Base-by-base conservation (phyloP, 371 early-diverging fungal species). In the Entomophthora muscae region DNA sequence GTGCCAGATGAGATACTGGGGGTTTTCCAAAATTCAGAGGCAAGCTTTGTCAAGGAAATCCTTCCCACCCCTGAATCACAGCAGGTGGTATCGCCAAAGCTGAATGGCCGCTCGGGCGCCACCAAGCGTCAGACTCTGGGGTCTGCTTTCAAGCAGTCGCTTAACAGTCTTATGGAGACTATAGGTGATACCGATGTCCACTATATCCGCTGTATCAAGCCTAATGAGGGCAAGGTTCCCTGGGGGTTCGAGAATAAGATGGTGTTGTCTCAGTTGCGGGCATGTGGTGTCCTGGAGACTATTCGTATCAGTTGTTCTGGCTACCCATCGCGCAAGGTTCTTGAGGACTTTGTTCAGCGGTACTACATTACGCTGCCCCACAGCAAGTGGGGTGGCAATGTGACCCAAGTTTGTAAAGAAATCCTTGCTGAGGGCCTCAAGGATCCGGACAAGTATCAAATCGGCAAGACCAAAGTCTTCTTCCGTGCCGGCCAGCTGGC, bases 261-360 rank as follows among this genome's bases (percentile, higher is more conserved):
- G 84, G 95, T 99, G 13, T 76, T 99, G 3, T 75, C 88, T 30
- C 99, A 99, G 76, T 72, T 99, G 57, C 85, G 94, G 62, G 99
- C 99, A 42, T 99, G 99, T 77, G 99, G 99, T 83, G 98, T 99
- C 21, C 71, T 99, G 28, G 99, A 99, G 75, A 99, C 99, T 0
- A 98, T 99, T 69, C 85, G 96, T 52, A 99, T 99, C 71, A 89
- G 90, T 72, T 91, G 97, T 71, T 93, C 93, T 21, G 99, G 99
- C 31, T 99, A 97, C 74, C 99, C 99, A 24, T 83, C 89, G 3
- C 82, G 98, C 63, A 85, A 92, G 79, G 75, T 83, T 2, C 94
- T 89, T 74, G 78, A 79, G 52, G 98, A 98, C 65, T 99, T 99
- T 71, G 87, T 86, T 57, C 85, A 89, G 63, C 85, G 95, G 58